phyloP scores from a whole-genome alignment of 1,284 basidiomycete genomes.

The Coriolopsis trogii region DNA sequence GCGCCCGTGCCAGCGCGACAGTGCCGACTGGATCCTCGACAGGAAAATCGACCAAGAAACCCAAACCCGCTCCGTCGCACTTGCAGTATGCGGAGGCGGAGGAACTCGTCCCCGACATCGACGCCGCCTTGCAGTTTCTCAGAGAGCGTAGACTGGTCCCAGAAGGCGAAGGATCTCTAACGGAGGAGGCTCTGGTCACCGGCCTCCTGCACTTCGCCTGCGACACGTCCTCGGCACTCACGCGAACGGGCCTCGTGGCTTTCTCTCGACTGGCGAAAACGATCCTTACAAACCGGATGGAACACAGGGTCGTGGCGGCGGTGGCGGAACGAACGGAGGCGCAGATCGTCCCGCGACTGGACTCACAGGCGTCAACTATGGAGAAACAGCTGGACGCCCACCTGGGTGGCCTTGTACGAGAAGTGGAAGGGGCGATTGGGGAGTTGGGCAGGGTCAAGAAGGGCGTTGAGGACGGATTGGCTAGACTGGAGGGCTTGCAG shows the following conservation, averaged over 20 bases:
- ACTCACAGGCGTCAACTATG: too few relatives aligned
- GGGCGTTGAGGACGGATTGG: not conserved
- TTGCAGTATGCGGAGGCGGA: too few relatives aligned
- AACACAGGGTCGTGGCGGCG: not conserved
- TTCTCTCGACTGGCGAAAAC: conserved; percentile 1
- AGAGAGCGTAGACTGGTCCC: not conserved
- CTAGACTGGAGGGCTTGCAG: not conserved
- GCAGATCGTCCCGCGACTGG: too few relatives aligned
- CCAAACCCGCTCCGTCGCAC: not conserved
- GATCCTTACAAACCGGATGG: not conserved
- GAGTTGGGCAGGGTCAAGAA: too few relatives aligned
- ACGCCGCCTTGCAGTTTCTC: not conserved
- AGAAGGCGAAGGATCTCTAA: not conserved
- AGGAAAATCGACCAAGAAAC: too few relatives aligned
- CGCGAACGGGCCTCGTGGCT: not conserved
- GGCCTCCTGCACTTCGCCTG: conserved; percentile 1
- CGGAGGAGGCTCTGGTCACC: not conserved
- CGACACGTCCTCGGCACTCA: not conserved
- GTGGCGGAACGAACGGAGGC: not conserved
- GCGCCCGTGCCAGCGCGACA: too few relatives aligned
- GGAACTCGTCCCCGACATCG: not conserved
- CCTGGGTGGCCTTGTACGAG: too few relatives aligned
- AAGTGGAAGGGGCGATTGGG: too few relatives aligned
- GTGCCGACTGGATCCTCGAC: not conserved
- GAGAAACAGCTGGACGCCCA: too few relatives aligned